These are phyloP conservation scores for Aegilops umbellulata DNA, from an alignment of 176 grass and related monocot species.

Conservation along the genomic window DNA sequence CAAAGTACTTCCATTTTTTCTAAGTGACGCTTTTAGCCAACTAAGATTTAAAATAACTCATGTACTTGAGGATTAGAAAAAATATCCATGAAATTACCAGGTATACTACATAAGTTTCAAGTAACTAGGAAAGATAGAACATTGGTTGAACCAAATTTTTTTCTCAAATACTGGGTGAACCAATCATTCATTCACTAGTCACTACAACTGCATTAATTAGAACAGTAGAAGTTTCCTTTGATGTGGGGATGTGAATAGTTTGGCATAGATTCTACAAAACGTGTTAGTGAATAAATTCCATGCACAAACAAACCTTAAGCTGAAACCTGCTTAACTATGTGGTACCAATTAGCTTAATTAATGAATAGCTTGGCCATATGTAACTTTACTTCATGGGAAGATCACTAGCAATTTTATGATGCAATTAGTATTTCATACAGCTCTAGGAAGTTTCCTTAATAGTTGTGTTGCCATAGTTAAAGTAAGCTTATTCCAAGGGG, in stretches of 20 bases:
- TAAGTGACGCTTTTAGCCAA: background rate
- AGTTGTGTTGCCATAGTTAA: background rate
- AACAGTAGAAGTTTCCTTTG: background rate
- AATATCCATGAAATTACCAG: background rate
- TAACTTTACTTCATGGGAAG: background rate
- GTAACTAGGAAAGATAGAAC: too few species aligned
- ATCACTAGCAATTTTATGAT: background rate
- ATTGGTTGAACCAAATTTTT: too few species aligned
- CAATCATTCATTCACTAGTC: background rate
- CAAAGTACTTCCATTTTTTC: background rate
- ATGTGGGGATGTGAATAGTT: background rate
- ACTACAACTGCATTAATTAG: background rate
- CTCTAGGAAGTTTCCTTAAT: background rate
- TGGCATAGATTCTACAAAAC: background rate
- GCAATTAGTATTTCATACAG: background rate
- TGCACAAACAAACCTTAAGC: background rate
- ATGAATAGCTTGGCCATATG: too few species aligned
- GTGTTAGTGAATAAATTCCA: background rate
- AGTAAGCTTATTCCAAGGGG: background rate
- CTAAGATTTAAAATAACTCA: background rate
- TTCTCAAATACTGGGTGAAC: too few species aligned
- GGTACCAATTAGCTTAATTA: background rate
- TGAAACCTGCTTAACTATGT: background rate
- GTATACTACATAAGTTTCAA: background rate
- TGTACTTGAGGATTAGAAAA: background rate